A percentile compares a stretch with the other conserved stretches of the same genome.
These are phyloP conservation scores for Xanthoconium stramineum DNA, from an alignment of 768 basidiomycete species.

Conservation along the genomic window DNA sequence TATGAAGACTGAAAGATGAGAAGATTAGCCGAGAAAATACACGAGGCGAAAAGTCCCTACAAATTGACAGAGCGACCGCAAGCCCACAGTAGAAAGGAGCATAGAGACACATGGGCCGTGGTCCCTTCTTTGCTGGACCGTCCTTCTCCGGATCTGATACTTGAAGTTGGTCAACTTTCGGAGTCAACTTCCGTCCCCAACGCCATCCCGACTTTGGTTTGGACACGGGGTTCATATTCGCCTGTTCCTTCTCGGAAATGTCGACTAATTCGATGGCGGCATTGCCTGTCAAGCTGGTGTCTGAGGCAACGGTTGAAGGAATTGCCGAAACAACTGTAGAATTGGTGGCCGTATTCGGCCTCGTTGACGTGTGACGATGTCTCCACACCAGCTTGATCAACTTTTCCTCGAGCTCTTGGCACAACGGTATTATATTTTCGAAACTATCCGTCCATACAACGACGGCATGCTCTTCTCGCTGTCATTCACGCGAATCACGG, in stretches of 20 bases:
- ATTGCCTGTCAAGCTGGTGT: slow-evolving; percentile 52
- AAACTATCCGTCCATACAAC: slow-evolving; percentile 84
- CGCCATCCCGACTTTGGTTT: slow-evolving; percentile 18
- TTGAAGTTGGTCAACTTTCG: slow-evolving; percentile 20
- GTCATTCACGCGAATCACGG: not conserved
- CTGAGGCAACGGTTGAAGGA: slow-evolving; percentile 48
- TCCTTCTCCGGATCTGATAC: slow-evolving; percentile 50
- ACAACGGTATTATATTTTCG: slow-evolving; percentile 71
- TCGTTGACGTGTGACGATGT: slow-evolving; percentile 31
- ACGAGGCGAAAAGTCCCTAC: slow-evolving; percentile 39
- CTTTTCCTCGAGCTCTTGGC: slow-evolving; percentile 68
- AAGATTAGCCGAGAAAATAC: slow-evolving; percentile 9
- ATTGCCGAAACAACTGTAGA: slow-evolving; percentile 36
- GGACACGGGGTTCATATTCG: not conserved
- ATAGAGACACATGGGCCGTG: slow-evolving; percentile 57
- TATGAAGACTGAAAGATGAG: slow-evolving; percentile 55
- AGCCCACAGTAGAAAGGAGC: slow-evolving; percentile 73
- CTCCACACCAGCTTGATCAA: slow-evolving; percentile 82
- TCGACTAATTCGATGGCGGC: slow-evolving; percentile 16
- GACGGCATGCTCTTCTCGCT: slow-evolving; percentile 81
- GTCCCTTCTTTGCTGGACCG: slow-evolving; percentile 19
- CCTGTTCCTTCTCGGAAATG: slow-evolving; percentile 18
- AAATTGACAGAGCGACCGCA: slow-evolving; percentile 57
- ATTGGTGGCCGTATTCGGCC: slow-evolving; percentile 18
- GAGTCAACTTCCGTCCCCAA: slow-evolving; percentile 46